Base-by-base conservation (phyloP, 2,329 filamentous ascomycete species). In the Raffaelea arxii region DNA sequence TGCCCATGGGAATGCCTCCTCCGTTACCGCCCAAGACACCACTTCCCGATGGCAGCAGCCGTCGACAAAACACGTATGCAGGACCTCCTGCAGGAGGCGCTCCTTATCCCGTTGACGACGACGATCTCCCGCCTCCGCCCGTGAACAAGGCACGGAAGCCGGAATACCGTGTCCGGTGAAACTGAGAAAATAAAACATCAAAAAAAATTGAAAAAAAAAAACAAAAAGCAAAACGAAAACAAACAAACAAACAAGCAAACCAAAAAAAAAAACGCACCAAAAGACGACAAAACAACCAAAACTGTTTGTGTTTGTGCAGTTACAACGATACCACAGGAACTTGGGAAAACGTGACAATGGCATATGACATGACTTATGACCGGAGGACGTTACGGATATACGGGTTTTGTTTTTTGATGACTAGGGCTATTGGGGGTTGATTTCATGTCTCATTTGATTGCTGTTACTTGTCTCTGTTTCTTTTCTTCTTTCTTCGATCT, bases 61-160 rank as follows among this genome's bases (percentile, higher is more conserved):
- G 21, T 27, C 12, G 24, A 37, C 9, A 12, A 30, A 25, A 25
- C 38, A 41, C 14, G 22, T 46, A 38, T 59, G 50, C 57, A 67
- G 32, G 27, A 52, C 65, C 55, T 43, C 58, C 51, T 21, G 45
- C 53, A 18, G 47, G 54, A 18, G 62, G 68, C 9, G 73, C 86
- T 27, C 89, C 89, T 1, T 96, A 96, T 61, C 91, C 91, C 0
- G 66, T 86, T 41, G 82, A 80, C 40, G 77, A 94, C 57, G 85
- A 84, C 23, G 82, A 84, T 23, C 88, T 89, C 18, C 91, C 84
- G 24, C 90, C 91, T 18, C 91, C 91, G 3, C 71, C 77, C 6
- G 88, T 94, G 7, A 94, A 94, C 57, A 85, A 88, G 75, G 81
- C 84, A 39, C 79, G 82, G 55, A 96, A 96, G 63, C 91, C 91